Evolutionary conservation across 1,284 basidiomycete species (phyloP), one percentile per base, ranked within the genome.

Genomic region (Melampsora americana): DNA sequence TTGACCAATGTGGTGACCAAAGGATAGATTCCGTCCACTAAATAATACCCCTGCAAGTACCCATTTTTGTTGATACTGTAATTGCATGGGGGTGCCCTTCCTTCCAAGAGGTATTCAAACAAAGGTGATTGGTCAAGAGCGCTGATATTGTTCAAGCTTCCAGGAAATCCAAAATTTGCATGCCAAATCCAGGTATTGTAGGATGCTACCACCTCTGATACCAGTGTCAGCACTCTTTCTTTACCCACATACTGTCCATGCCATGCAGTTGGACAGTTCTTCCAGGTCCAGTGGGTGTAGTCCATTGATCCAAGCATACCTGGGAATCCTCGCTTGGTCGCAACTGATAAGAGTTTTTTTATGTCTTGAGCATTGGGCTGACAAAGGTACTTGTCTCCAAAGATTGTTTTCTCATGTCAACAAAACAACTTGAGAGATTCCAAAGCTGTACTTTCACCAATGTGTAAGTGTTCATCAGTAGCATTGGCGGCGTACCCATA

Each of bases 131-230:
- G 18, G 30, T 39, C 30, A 23, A 73, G 50, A 14, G 66, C 44
- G 23, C 62, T 66, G 1, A 59, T 65, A 32, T 66, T 30, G n/a
- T 75, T 75, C 30, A 75, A 30, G 5, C 64, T 53, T 9, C 72
- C 72, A n/a, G 64, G 72, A 9, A 66, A 46, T n/a, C 59, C 59
- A 72, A 62, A 72, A 16, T 26, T 64, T 26, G 60, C 59, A 72
- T 72, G n/a, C 62, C 62, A 75, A 50, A 73, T 39, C 64, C 71
- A 66, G 23, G 56, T 35, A 30, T 73, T 48, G 26, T 73, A 48
- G 1, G 30, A 66, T 26, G 48, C 44, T 5, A 73, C 64, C 20
- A 61, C 64, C 35, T 73, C 64, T 26, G 66, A 30, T 20, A 66
- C 50, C 30, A 73, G 11, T 16, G 62, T 73, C 14, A 62, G 71